phyloP scores from a whole-genome alignment of 805 yeast species.

The Kazachstania psychrophila region DNA sequence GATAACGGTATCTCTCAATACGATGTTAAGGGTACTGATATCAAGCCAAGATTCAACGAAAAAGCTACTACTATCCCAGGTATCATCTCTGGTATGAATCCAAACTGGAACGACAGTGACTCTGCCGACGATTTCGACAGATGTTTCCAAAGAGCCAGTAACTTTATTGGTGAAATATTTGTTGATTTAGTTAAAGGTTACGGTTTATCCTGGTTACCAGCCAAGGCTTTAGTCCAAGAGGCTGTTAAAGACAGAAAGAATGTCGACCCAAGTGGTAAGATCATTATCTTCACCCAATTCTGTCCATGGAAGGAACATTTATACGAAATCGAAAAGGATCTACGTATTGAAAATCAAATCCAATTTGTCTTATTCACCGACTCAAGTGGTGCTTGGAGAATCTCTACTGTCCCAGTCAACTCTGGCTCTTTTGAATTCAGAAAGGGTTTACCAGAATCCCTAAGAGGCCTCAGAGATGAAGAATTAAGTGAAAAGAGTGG shows the following conservation, averaged over 20 bases:
- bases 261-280: slow-evolving; percentile 60
- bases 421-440: slow-evolving; percentile 76
- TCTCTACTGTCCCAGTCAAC: slow-evolving; percentile 83
- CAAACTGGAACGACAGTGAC: slow-evolving; percentile 68
- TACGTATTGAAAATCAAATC: slow-evolving; percentile 44
- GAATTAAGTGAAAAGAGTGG: slow-evolving; percentile 64
- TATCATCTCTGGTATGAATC: slow-evolving; percentile 70
- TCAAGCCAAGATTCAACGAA: slow-evolving; percentile 58
- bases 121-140: slow-evolving; percentile 56
- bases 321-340: slow-evolving; percentile 57
- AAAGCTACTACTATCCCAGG: slow-evolving; percentile 69
- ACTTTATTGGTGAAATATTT: slow-evolving; percentile 77
- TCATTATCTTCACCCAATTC: slow-evolving; percentile 62
- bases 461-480: slow-evolving; percentile 95
- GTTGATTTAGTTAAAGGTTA: slow-evolving; percentile 53
- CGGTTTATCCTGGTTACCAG: slow-evolving; percentile 88
- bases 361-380: slow-evolving; percentile 77
- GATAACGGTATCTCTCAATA: slow-evolving; percentile 86
- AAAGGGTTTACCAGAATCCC: slow-evolving; percentile 75
- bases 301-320: slow-evolving; percentile 96
- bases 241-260: slow-evolving; percentile 54
- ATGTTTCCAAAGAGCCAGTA: slow-evolving; percentile 60
- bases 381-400: slow-evolving; percentile 65
- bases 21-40: slow-evolving; percentile 32
- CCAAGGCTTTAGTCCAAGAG: slow-evolving; percentile 63